Evolutionary conservation across 805 yeast species (phyloP), one percentile per base, ranked within the genome.

Genomic region (Ogataea ganodermae): DNA sequence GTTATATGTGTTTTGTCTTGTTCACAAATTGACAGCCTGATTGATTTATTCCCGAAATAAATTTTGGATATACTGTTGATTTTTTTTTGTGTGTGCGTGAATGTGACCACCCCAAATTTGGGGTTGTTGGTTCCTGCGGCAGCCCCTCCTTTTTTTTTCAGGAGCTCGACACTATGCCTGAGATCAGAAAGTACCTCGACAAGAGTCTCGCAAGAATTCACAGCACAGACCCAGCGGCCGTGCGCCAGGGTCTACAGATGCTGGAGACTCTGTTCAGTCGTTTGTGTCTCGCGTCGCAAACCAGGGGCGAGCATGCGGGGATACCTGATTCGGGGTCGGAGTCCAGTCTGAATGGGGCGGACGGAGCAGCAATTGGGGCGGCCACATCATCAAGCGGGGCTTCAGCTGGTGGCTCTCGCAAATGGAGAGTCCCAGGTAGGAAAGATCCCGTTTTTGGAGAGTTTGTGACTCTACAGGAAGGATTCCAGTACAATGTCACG

Each of bases 401-500:
- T 10, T 27, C 31, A 6, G 21, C 23, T 17, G 23, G 27, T 7
- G 13, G n/a, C 17, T 13, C 28, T 10, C 43, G 43, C 28, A 61
- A 55, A 37, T 64, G 69, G 69, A 58, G 46, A 46, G 58, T 59
- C 6, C 69, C 71, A 6, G 44, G 30, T 17, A 49, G 40, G 24
- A 45, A 42, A 8, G 68, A 66, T 40, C 35, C 55, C 1, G 52
- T 65, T 7, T 66, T 66, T 58, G 70, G 70, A 2, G 68, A 70
- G 38, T 79, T 80, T 57, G 50, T 73, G 3, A 44, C 47, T 6
- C 62, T 76, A 10, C 91, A 84, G 58, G 79, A 81, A 56, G 66
- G 65, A 23, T 77, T 80, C 60, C 74, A 74, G 39, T 74, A 64
- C 58, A 85, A 85, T 55, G 46, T 84, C 3, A 72, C 73, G 2